Evolutionary conservation across 192 early-diverging fungal species (phyloP), one percentile per base, ranked within the genome.

Genomic region (Backusella australiensis): DNA sequence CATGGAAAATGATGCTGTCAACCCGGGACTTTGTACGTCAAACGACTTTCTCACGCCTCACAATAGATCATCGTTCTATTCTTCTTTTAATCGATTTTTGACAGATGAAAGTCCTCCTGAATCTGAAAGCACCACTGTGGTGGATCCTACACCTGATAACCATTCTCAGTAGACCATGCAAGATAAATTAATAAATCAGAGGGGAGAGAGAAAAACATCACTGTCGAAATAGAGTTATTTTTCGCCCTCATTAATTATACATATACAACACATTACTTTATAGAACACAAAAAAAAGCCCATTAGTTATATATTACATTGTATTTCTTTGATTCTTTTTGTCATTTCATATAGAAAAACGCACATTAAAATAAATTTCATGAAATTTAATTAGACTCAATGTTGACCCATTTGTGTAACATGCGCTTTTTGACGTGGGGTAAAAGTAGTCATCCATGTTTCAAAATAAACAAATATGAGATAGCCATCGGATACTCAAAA

Each of bases 61-160:
- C 26, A 66, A 66, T 67, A 67, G 34, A 35, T 67, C 66, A 67
- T 69, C 67, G 1, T 69, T 69, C 23, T 69, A 69, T 69, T 69
- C 67, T 29, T 41, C 67, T 35, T 69, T 69, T 26, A 38, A 8
- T 39, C 35, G 35, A 19, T 69, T 38, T 38, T 69, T 69, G 36
- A 38, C 67, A 69, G 21, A 41, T 23, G 67, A 67, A 6, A 35
- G 67, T 11, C 6, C 6, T 14, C 17, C 67, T 21, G 35, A 39
- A n/a, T 69, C 67, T 41, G 67, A 69, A 21, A 69, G 9, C 12
- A 69, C 67, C 6, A 36, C 36, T 19, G n/a, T 69, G 5, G 67
- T 23, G 1, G 23, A 35, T 69, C 36, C n/a, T 23, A 21, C 67
- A 59, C 53, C 23, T 23, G 53, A 59, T 59, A 59, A 26, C 11